Percentiles rank a stretch among this genome's conserved stretches.
phyloP scores from a whole-genome alignment of 2,329 filamentous ascomycete species.

The Aureobasidium sp. region DNA sequence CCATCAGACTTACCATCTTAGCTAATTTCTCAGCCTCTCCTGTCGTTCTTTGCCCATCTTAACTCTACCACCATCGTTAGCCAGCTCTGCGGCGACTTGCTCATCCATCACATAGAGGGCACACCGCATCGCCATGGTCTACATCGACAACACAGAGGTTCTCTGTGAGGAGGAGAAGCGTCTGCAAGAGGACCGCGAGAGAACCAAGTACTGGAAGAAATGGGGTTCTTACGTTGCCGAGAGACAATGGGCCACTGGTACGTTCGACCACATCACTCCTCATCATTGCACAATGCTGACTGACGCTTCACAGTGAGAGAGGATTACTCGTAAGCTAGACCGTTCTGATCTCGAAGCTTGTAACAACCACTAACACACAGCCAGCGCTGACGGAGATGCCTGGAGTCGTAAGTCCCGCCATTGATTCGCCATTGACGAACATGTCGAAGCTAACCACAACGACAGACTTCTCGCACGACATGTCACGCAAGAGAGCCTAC shows the following conservation, averaged over 20 bases:
- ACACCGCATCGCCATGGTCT: constrained; percentile 58
- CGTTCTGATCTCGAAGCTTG: constrained; percentile 1
- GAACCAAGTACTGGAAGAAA: constrained; percentile 93
- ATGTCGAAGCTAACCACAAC: background rate
- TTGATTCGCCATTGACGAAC: background rate
- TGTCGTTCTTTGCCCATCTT: background rate
- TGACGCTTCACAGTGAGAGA: constrained; percentile 60
- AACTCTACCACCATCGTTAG: background rate
- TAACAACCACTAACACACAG: constrained; percentile 24
- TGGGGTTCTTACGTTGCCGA: constrained; percentile 94
- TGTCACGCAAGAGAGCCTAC: constrained; percentile 80
- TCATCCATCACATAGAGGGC: background rate
- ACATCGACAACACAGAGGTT: constrained; percentile 81
- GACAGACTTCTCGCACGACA: constrained; percentile 85
- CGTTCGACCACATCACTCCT: constrained; percentile 25
- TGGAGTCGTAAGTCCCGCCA: constrained; percentile 74
- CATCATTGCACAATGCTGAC: constrained; percentile 26
- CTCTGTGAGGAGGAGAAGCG: constrained; percentile 86
- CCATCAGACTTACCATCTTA: constrained; percentile 3
- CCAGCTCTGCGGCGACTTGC: constrained; percentile 3
- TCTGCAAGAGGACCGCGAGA: constrained; percentile 75
- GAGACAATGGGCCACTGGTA: constrained; percentile 90
- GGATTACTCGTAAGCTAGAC: constrained; percentile 66
- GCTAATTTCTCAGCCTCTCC: background rate
- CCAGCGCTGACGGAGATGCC: constrained; percentile 75